Percentiles rank a stretch among this genome's conserved stretches.
These are phyloP conservation scores for Achlya hypogyna DNA, from an alignment of 352 stramenopile genomes.

Conservation along the genomic window DNA sequence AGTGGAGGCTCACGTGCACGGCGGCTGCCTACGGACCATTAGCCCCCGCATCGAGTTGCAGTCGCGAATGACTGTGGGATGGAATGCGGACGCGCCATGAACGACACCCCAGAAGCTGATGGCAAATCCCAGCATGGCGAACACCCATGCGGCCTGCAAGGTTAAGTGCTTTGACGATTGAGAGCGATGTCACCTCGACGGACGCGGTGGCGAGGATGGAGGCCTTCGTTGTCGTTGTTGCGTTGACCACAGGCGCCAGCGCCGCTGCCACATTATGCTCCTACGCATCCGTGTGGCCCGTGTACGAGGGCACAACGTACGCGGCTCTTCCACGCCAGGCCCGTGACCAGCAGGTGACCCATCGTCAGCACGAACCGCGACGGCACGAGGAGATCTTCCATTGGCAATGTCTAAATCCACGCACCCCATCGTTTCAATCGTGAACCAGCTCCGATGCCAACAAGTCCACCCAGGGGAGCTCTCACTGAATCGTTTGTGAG, in stretches of 20 bases:
- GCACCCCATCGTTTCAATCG: too few species aligned
- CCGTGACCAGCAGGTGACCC: slow-evolving; percentile 50
- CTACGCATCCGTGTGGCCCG: background rate
- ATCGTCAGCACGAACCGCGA: slow-evolving; percentile 47
- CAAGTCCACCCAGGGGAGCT: too few species aligned
- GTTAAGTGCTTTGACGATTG: slow-evolving; percentile 36
- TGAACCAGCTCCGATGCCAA: too few species aligned
- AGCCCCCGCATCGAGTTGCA: too few species aligned
- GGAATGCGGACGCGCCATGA: background rate
- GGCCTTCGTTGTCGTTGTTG: slow-evolving; percentile 11
- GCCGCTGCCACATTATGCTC: slow-evolving; percentile 1
- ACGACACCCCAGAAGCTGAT: background rate
- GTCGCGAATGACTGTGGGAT: too few species aligned
- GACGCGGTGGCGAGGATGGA: slow-evolving; percentile 30
- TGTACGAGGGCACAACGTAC: background rate
- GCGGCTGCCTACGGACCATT: slow-evolving; percentile 33
- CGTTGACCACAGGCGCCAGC: background rate
- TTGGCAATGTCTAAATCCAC: background rate
- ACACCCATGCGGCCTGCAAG: slow-evolving; percentile 28
- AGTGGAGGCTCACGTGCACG: slow-evolving; percentile 46
- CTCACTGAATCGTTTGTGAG: too few species aligned
- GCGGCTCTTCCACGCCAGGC: slow-evolving; percentile 23
- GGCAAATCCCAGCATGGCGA: background rate
- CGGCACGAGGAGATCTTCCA: slow-evolving; percentile 25
- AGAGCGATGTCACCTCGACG: slow-evolving; percentile 37